Evolutionary conservation across 2,329 filamentous ascomycete species (phyloP), one percentile per base, ranked within the genome.

Genomic region (Phialocephala subalpina): DNA sequence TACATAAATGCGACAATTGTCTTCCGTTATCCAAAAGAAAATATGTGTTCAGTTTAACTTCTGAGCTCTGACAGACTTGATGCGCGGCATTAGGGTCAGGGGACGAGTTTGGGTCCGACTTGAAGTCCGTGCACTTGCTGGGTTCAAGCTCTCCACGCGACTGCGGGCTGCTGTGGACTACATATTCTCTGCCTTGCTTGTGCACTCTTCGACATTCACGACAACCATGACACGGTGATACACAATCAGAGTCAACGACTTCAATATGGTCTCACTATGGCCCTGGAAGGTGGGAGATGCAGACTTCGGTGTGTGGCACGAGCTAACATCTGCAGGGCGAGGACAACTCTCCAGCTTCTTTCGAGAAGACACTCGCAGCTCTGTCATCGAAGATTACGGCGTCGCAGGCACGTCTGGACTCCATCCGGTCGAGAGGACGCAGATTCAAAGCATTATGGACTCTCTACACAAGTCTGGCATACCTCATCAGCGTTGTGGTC

Each of bases 401-500:
- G 69, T 88, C 90, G 2, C 91, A 91, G 73, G 82, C 90, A 49
- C 87, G 86, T 60, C 90, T 97, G 71, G 94, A 97, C 74, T 83
- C 83, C 49, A 84, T 91, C 45, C 89, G 93, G 56, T 86, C 90
- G 72, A 87, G 86, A 67, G 89, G 92, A 58, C 89, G 95, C 65
- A 91, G 94, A 65, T 86, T 91, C 73, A 95, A 92, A 72, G 92
- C 93, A 42, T 86, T 98, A 63, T 94, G 90, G 88, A 97, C 94
- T 0, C 86, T 99, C 16, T 99, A 98, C 78, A 89, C 94, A 2
- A 89, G 89, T 63, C 95, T 99, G 74, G 92, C 91, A 59, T 99
- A 98, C 78, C 89, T 97, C 3, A 87, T 98, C 56, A 94, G 93
- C 73, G 86, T 89, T 11, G 89, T 97, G 33, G 90, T 98, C 61